phyloP scores from a whole-genome alignment of 331 rosid genomes.

The Ulmus americana region DNA sequence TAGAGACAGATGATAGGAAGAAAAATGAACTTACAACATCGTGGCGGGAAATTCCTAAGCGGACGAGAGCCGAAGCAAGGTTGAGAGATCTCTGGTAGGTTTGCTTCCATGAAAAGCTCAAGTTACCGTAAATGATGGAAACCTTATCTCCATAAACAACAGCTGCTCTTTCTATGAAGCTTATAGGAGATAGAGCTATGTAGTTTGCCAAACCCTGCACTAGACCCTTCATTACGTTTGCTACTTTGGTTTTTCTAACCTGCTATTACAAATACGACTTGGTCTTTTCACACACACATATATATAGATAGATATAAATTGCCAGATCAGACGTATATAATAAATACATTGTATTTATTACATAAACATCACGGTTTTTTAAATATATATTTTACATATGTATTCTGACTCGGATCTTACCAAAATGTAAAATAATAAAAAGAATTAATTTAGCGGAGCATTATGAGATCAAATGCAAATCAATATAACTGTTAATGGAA shows the following conservation, averaged over 20 bases:
- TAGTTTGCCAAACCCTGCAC: conserved; percentile 23
- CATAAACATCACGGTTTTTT: not conserved
- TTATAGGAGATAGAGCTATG: conserved; percentile 24
- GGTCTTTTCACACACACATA: not conserved
- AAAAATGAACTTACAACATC: conserved; percentile 28
- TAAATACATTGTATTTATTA: not conserved
- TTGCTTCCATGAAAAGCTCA: conserved; percentile 20
- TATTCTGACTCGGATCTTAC: not conserved
- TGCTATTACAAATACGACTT: not conserved
- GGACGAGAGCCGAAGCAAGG: conserved; percentile 17
- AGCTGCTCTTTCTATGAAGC: conserved; percentile 33
- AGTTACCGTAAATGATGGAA: conserved; percentile 12
- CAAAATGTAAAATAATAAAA: not conserved
- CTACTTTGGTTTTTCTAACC: not conserved
- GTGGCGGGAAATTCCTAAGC: conserved; percentile 20
- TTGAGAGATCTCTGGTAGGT: conserved; percentile 22
- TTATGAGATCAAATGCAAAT: not conserved
- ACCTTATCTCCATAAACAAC: conserved; percentile 14
- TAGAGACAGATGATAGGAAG: not conserved
- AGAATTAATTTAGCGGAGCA: not conserved
- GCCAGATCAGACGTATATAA: not conserved
- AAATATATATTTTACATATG: not conserved
- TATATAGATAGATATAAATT: too few relatives aligned
- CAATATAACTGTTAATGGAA: not conserved
- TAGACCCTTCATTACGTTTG: conserved; percentile 9